Percentiles rank a stretch among this genome's conserved stretches.
Evolutionary conservation across 179 eudicot genomes (phyloP).

Genomic region (Gypsophila paniculata): DNA sequence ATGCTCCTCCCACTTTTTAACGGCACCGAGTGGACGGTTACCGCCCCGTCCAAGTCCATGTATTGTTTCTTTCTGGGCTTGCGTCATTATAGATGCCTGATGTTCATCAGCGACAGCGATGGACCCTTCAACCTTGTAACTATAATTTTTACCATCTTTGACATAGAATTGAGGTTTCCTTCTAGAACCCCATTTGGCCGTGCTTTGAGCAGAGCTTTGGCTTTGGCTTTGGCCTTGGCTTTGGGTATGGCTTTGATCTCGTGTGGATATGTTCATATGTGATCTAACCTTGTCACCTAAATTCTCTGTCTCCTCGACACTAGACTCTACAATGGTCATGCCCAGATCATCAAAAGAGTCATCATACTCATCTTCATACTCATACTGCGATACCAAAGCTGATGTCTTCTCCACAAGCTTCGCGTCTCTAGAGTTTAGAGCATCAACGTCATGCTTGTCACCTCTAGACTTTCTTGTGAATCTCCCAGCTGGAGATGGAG

Average conservation of each 20-base stretch:
- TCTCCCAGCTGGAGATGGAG: constrained; percentile 53
- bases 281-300: constrained; percentile 42
- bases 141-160: constrained; percentile 94
- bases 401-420: constrained; percentile 53
- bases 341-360: constrained; percentile 97
- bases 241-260: constrained; percentile 23
- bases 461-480: constrained; percentile 51
- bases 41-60: constrained; percentile 98
- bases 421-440: constrained; percentile 48
- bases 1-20: constrained; percentile 42
- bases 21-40: constrained; percentile 70
- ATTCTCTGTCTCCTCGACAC: constrained; percentile 58
- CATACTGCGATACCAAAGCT: constrained; percentile 62
- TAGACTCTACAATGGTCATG: constrained; percentile 66
- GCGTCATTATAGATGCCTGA: constrained; percentile 62
- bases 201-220: constrained; percentile 36
- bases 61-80: constrained; percentile 57
- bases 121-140: constrained; percentile 88
- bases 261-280: constrained; percentile 28
- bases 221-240: constrained; percentile 32
- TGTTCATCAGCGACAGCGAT: constrained; percentile 65
- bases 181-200: constrained; percentile 64
- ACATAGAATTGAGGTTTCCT: constrained; percentile 80
- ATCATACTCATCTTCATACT: constrained; percentile 97
- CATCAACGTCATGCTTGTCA: constrained; percentile 32